Base-by-base conservation (phyloP, 306 rosid species). In the Nissolia schottii region DNA sequence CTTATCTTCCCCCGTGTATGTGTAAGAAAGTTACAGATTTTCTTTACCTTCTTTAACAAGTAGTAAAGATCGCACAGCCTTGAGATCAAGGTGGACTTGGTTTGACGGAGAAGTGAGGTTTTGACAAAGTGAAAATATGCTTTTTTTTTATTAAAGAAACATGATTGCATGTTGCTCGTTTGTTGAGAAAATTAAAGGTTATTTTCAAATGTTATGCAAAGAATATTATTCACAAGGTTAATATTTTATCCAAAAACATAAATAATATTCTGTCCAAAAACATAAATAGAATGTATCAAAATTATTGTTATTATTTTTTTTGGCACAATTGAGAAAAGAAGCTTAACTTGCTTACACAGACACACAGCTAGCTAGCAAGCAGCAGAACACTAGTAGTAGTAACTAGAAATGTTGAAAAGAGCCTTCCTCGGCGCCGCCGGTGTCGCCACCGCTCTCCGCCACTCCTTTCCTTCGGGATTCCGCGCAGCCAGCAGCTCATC, bases 321-420 rank as follows among this genome's bases (percentile, higher is more conserved):
- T 37, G 13, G 43, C n/a, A 14, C 43, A 37, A 37, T 10, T 3
- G 0, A 9, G 14, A 37, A 37, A n/a, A 14, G 2, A 45, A 40
- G 51, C 51, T 45, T n/a, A n/a, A n/a, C n/a, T n/a, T n/a, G n/a
- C n/a, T n/a, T n/a, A n/a, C n/a, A n/a, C 19, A 15, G 2, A 7
- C 12, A 63, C 25, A 23, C 37, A 14, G 34, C 45, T 5, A 22
- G n/a, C n/a, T n/a, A 38, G 45, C 0, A 14, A 45, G 50, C 28
- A 24, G 15, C 24, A 13, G 1, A 1, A 22, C 1, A 43, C 18
- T 0, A 43, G 16, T 12, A 9, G 55, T 1, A 7, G 12, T 55
- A 6, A 55, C 12, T 13, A 66, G 50, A 34, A 50, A 93, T 90
- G 98, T 84, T 77, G 97, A 88, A 73, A 82, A 85, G 86, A 82